Percentiles rank a stretch among this genome's conserved stretches.
phyloP scores from a whole-genome alignment of 2,329 filamentous ascomycete genomes.

The Apiospora marii region DNA sequence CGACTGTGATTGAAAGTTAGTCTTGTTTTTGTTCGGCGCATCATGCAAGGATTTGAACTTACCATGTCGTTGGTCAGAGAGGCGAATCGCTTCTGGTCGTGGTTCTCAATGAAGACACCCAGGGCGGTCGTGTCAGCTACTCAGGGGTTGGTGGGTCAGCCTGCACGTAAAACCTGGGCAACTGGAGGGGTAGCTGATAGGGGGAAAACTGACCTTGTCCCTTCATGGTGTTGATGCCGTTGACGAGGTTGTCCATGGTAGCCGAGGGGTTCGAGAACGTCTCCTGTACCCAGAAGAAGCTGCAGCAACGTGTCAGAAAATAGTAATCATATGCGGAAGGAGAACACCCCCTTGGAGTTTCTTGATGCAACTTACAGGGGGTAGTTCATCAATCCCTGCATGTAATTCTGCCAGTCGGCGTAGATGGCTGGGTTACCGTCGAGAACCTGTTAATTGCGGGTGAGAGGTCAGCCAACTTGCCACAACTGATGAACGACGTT shows the following conservation, averaged over 20 bases:
- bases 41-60: not conserved
- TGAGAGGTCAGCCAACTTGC: not conserved
- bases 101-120: slow-evolving; percentile 58
- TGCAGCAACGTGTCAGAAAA: slow-evolving; percentile 24
- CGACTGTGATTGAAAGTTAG: not conserved
- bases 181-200: too few species aligned
- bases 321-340: not conserved
- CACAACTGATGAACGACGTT: not conserved
- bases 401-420: slow-evolving; percentile 54
- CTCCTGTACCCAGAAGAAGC: slow-evolving; percentile 51
- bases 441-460: slow-evolving; percentile 39
- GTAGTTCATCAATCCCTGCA: slow-evolving; percentile 60
- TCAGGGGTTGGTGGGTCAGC: not conserved
- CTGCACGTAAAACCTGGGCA: not conserved
- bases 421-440: slow-evolving; percentile 54
- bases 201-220: slow-evolving; percentile 25
- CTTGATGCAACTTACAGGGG: slow-evolving; percentile 46
- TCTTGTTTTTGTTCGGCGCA: not conserved
- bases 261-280: slow-evolving; percentile 43
- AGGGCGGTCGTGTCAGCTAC: slow-evolving; percentile 45
- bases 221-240: slow-evolving; percentile 39
- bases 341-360: not conserved
- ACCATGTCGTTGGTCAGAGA: slow-evolving; percentile 53
- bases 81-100: slow-evolving; percentile 55
- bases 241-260: slow-evolving; percentile 46